phyloP scores from a whole-genome alignment of 169 alveolate species.

The Perkinsus marinus region DNA sequence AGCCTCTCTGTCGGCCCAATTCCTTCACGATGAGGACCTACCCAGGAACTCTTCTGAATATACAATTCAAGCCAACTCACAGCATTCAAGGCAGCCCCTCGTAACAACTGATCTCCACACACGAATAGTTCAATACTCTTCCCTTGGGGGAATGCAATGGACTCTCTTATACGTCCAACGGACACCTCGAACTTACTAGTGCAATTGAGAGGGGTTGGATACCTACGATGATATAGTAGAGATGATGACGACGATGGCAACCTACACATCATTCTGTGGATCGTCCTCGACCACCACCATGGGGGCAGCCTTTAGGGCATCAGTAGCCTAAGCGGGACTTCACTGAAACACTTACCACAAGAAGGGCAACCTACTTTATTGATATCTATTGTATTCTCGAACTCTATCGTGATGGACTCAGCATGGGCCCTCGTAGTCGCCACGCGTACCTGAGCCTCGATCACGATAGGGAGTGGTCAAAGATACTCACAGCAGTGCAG shows the following conservation, averaged over 20 bases:
- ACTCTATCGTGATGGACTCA: conserved; percentile 14
- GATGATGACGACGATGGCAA: neutral
- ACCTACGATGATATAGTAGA: neutral
- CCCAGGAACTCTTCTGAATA: neutral
- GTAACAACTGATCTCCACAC: conserved; percentile 23
- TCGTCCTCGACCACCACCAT: neutral
- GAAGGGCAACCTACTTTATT: neutral
- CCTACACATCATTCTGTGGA: neutral
- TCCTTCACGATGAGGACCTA: neutral
- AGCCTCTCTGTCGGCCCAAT: neutral
- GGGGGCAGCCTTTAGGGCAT: neutral
- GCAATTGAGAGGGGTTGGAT: neutral
- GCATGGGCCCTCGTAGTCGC: conserved; percentile 29
- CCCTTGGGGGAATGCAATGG: conserved; percentile 4
- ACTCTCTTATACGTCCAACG: conserved; percentile 21
- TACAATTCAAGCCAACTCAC: neutral
- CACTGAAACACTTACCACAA: neutral
- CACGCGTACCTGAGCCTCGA: conserved; percentile 8
- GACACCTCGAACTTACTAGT: neutral
- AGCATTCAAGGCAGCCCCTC: conserved; percentile 28
- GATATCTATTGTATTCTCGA: neutral
- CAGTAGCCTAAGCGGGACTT: neutral
- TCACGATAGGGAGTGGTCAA: too few relatives aligned
- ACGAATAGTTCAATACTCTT: conserved; percentile 21
- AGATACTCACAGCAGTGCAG: neutral